These are phyloP conservation scores for Acarospora socialis DNA, from an alignment of 2,329 filamentous ascomycete genomes.

Conservation along the genomic window DNA sequence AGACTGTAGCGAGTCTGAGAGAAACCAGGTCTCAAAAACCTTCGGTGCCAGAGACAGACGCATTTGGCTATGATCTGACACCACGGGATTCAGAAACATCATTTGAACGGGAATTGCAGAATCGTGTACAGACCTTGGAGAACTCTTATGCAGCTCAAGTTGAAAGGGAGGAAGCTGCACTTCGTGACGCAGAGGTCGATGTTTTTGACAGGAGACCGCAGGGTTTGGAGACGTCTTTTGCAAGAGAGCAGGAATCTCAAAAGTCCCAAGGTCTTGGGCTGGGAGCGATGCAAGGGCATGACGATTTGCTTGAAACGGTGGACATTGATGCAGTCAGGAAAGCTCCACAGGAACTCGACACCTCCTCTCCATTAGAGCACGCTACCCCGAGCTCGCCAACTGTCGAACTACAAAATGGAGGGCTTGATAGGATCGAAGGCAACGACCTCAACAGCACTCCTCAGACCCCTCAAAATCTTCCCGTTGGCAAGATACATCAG, in stretches of 20 bases:
- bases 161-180: constrained; percentile 8
- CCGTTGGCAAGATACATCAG: no score
- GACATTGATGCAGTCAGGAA: not conserved
- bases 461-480: constrained; percentile 6
- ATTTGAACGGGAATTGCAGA: not conserved
- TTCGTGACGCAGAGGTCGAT: constrained; percentile 5
- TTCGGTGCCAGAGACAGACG: not conserved
- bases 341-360: constrained; percentile 1
- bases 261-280: not conserved
- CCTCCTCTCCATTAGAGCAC: no score
- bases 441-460: constrained; percentile 2
- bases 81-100: not conserved
- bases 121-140: not conserved
- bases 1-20: constrained; percentile 5
- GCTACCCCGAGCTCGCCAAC: constrained; percentile 2
- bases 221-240: constrained; percentile 1
- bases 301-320: not conserved
- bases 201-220: constrained; percentile 7
- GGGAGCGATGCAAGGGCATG: constrained; percentile 1
- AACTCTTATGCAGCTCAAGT: constrained; percentile 7
- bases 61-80: not conserved
- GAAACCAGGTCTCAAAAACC: constrained; percentile 6
- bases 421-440: constrained; percentile 12
- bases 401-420: constrained; percentile 7
- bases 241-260: no score